A percentile compares a stretch with the other conserved stretches of the same genome.
phyloP scores from a whole-genome alignment of 2,329 filamentous ascomycete species.

The Aspergillus candidus region DNA sequence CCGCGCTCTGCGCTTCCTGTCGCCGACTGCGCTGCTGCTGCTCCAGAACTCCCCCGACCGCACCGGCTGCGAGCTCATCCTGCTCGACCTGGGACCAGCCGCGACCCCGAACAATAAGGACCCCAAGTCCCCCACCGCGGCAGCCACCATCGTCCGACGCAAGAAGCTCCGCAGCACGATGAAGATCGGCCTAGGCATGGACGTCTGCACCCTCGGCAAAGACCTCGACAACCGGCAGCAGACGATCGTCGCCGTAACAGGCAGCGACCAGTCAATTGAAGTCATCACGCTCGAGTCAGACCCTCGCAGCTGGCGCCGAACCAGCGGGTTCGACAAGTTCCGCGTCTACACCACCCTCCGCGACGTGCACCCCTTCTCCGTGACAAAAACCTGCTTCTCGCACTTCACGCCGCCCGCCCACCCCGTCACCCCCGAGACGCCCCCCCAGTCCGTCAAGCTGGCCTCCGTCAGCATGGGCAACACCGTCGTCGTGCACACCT shows the following conservation, averaged over 20 bases:
- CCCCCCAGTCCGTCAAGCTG: slow-evolving; percentile 62
- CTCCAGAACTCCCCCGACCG: slow-evolving; percentile 52
- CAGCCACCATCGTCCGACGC: slow-evolving; percentile 44
- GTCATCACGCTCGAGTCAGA: slow-evolving; percentile 71
- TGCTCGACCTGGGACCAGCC: slow-evolving; percentile 34
- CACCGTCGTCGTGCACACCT: slow-evolving; percentile 70
- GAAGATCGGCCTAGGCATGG: slow-evolving; percentile 69
- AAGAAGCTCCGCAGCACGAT: slow-evolving; percentile 61
- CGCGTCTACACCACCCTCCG: slow-evolving; percentile 46
- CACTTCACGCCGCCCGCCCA: slow-evolving; percentile 47
- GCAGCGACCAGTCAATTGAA: slow-evolving; percentile 70
- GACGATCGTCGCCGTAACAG: slow-evolving; percentile 72
- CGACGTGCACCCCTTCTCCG: slow-evolving; percentile 52
- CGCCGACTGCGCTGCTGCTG: slow-evolving; percentile 48
- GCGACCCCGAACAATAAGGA: no score
- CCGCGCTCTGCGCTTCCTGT: slow-evolving; percentile 52
- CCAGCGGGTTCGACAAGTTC: slow-evolving; percentile 41
- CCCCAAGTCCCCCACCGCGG: no score
- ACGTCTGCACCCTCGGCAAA: slow-evolving; percentile 63
- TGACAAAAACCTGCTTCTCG: slow-evolving; percentile 51
- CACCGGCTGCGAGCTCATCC: slow-evolving; percentile 49
- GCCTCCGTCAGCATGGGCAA: slow-evolving; percentile 78
- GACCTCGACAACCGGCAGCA: slow-evolving; percentile 60
- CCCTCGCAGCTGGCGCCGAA: slow-evolving; percentile 18
- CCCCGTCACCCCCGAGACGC: slow-evolving; percentile 43